These are phyloP conservation scores for Boletellus deceptivus DNA, from an alignment of 1,284 basidiomycete genomes.

Conservation along the genomic window DNA sequence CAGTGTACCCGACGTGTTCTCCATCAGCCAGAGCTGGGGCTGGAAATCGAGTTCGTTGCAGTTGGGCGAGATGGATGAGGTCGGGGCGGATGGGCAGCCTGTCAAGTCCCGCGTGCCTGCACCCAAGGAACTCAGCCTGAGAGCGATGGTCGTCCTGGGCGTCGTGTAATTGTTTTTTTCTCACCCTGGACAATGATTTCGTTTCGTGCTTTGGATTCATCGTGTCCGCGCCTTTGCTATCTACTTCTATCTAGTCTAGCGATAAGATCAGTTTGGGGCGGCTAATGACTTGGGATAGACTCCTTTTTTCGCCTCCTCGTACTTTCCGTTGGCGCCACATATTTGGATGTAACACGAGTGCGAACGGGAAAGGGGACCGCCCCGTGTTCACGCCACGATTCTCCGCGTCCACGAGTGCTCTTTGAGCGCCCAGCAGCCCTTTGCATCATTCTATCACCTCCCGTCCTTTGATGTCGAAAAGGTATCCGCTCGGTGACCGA, in stretches of 20 bases:
- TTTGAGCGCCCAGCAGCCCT: background rate
- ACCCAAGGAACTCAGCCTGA: constrained; percentile 55
- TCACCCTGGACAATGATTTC: background rate
- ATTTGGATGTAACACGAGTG: no score
- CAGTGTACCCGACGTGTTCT: constrained; percentile 84
- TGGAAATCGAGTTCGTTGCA: constrained; percentile 73
- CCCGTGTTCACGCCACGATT: no score
- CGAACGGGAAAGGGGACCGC: background rate
- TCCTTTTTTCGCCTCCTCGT: no score
- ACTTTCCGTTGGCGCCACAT: background rate
- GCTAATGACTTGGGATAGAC: no score
- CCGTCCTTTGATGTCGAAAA: background rate
- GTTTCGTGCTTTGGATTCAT: no score
- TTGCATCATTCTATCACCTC: constrained; percentile 9
- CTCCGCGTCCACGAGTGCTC: background rate
- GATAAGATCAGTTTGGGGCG: no score
- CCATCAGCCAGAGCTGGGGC: constrained; percentile 77
- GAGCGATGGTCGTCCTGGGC: constrained; percentile 74
- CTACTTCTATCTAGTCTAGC: background rate
- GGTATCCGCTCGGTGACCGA: background rate
- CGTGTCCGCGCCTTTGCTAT: background rate
- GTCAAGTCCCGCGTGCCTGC: constrained; percentile 27
- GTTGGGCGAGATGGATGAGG: constrained; percentile 53
- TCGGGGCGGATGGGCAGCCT: constrained; percentile 44
- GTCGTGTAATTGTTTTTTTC: constrained; percentile 46